Base-by-base conservation (phyloP, 2,329 filamentous ascomycete genomes). In the Stagonosporopsis tanaceti region DNA sequence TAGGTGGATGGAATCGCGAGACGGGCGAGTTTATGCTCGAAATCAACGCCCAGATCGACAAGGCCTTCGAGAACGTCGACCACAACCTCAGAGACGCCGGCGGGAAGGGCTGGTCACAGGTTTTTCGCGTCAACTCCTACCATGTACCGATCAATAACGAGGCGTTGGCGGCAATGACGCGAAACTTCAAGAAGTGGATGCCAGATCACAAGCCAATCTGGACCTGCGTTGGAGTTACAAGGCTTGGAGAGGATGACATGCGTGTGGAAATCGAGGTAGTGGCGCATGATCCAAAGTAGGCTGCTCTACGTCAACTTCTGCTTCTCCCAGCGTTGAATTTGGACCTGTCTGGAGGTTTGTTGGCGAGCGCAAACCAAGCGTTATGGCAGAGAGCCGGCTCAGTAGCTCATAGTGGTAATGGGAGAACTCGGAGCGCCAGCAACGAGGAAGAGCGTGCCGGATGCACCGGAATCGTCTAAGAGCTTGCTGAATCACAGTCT, bases 1-100 rank as follows among this genome's bases (percentile, higher is more conserved):
- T n/a, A 77, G 75, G 74, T 40, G 74, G 75, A 38, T 77, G 73
- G 75, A 53, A 75, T 35, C 72, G 67, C 4, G 24, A 65, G 17
- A 69, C 63, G 3, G 53, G 59, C 14, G 50, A 50, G 3, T 60
- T 69, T 37, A 42, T 57, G 37, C 40, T 45, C 8, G 67, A 72
- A 9, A 60, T 74, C 54, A 62, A 70, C 38, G 65, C 53, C 0
- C 61, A 77, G 45, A 75, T 77, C 58, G 69, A 73, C 28, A 73
- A 76, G 50, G 83, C 85, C 0, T 88, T 88, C 63, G 70, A 67
- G 3, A 89, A 88, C 53, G 81, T 87, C 9, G 84, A 89, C 1
- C 66, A 77, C 5, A 75, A 69, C 27, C 71, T 88, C 4, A 79
- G 77, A 39, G 64, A 80, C 15, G 84, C 84, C 0, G 86, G 86